phyloP scores from a whole-genome alignment of 768 basidiomycete genomes.

The Arthromyces matolae region DNA sequence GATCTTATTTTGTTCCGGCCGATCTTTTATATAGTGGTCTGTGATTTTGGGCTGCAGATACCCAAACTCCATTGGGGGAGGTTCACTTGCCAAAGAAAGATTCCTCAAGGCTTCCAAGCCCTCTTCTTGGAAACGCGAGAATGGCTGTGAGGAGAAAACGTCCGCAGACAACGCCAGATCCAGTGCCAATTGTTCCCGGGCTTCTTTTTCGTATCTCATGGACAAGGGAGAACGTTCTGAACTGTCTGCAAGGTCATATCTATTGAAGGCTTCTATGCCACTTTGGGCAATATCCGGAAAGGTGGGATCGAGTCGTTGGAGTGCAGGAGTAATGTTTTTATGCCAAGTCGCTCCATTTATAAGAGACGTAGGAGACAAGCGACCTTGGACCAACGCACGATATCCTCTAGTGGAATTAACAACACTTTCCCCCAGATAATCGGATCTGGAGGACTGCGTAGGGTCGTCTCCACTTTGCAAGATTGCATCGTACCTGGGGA shows the following conservation, averaged over 20 bases:
- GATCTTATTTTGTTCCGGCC: slow-evolving; percentile 21
- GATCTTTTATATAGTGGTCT: slow-evolving; percentile 23
- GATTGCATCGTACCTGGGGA: slow-evolving; percentile 56
- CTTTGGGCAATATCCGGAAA: slow-evolving; percentile 30
- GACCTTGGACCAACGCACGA: slow-evolving; percentile 47
- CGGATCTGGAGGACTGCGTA: slow-evolving; percentile 37
- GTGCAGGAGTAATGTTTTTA: slow-evolving; percentile 41
- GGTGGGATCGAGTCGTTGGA: slow-evolving; percentile 41
- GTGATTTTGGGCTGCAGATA: slow-evolving; percentile 52
- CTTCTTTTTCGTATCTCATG: slow-evolving; percentile 45
- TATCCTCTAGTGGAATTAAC: slow-evolving; percentile 51
- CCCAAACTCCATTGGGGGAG: slow-evolving; percentile 57
- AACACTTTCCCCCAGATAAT: slow-evolving; percentile 55
- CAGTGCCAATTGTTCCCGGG: slow-evolving; percentile 57
- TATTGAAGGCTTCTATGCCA: slow-evolving; percentile 36
- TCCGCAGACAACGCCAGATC: slow-evolving; percentile 60
- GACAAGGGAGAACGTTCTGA: slow-evolving; percentile 36
- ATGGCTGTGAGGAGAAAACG: slow-evolving; percentile 47
- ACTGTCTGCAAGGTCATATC: slow-evolving; percentile 40
- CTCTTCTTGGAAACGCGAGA: slow-evolving; percentile 26
- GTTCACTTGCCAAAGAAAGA: slow-evolving; percentile 52
- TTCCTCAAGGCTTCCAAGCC: slow-evolving; percentile 57
- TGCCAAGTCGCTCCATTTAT: slow-evolving; percentile 49
- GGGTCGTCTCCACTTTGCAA: slow-evolving; percentile 53
- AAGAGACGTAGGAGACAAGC: slow-evolving; percentile 38